Base-by-base conservation (phyloP, 116 monocot genomes). In the Dioscorea cayenensis region DNA sequence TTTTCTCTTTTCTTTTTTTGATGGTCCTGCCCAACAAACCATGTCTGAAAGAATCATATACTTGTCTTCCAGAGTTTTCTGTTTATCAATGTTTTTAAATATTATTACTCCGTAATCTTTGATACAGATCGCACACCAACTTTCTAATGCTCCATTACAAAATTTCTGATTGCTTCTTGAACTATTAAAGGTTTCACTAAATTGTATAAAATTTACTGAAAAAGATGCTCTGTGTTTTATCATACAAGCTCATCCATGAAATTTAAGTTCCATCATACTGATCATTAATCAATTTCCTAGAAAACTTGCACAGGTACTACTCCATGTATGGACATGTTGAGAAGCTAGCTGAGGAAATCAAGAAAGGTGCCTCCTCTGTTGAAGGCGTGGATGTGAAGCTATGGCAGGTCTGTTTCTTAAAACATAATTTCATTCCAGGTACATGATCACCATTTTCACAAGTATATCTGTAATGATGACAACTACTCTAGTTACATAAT, bases 251-350 rank as follows among this genome's bases (percentile, higher is more conserved):
- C n/a, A 55, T 55, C 16, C 18, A 16, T 55, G 10, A 16, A 55
- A 55, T 55, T 18, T 55, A 18, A 55, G 10, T 16, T 16, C 55
- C n/a, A 5, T 55, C 16, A 18, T 55, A n/a, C 4, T 66, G 37
- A 14, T 36, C n/a, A 21, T 65, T 19, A 11, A 38, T 21, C 10
- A 43, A 43, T 43, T 66, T 43, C n/a, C 66, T 66, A 19, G n/a
- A n/a, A 66, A 36, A 36, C n/a, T 66, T 71, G 0, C 65, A 10
- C 75, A 89, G 87, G 73, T 92, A 92, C 79, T 92, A 92, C 71
- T 92, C 92, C 35, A 92, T 81, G 81, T 92, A 92, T 78, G 92
- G 92, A 14, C 89, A 92, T 82, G 86, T 92, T 65, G 84, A 72
- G 58, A 92, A 76, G 61, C 79, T 92, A 68, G 88, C 92, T 1